These are phyloP conservation scores for Pterocarpus macrocarpus DNA, from an alignment of 306 rosid genomes.

Conservation along the genomic window DNA sequence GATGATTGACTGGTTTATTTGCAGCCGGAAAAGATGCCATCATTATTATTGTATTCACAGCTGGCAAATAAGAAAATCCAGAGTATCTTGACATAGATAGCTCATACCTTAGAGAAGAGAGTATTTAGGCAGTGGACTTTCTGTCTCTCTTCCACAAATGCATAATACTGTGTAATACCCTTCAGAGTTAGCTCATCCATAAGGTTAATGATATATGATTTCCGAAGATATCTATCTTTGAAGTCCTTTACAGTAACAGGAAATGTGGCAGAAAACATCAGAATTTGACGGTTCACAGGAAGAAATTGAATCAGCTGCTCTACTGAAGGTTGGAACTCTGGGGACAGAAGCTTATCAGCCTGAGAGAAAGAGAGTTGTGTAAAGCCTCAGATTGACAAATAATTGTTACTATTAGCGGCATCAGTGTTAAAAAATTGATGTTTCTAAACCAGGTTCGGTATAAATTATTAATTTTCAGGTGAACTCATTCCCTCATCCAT, in stretches of 20 bases:
- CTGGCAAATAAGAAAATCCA: neutral
- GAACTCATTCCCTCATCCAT: conserved; percentile 85
- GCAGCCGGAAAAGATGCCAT: conserved; percentile 73
- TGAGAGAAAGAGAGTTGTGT: conserved; percentile 37
- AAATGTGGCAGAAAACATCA: conserved; percentile 99
- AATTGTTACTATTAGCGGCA: too few relatives aligned
- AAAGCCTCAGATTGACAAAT: neutral
- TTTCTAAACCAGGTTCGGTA: conserved; percentile 16
- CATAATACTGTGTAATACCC: conserved; percentile 97
- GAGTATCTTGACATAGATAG: conserved; percentile 9
- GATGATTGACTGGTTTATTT: conserved; percentile 98
- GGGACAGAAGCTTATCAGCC: conserved; percentile 99
- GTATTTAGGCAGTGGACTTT: conserved; percentile 99
- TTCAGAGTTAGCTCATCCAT: conserved; percentile 98
- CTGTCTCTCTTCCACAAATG: conserved; percentile 97
- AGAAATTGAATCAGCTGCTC: conserved; percentile 89
- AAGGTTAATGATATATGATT: conserved; percentile 87
- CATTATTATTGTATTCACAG: conserved; percentile 3
- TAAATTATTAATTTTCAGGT: conserved; percentile 19
- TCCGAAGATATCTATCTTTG: conserved; percentile 91
- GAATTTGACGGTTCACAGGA: conserved; percentile 78
- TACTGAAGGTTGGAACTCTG: conserved; percentile 96
- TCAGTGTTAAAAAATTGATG: neutral
- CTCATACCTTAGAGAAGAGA: conserved; percentile 94
- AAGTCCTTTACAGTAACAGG: conserved; percentile 99